Percentiles rank a stretch among this genome's conserved stretches.
phyloP scores from a whole-genome alignment of 306 rosid species.

The Glycyrrhiza uralensis region DNA sequence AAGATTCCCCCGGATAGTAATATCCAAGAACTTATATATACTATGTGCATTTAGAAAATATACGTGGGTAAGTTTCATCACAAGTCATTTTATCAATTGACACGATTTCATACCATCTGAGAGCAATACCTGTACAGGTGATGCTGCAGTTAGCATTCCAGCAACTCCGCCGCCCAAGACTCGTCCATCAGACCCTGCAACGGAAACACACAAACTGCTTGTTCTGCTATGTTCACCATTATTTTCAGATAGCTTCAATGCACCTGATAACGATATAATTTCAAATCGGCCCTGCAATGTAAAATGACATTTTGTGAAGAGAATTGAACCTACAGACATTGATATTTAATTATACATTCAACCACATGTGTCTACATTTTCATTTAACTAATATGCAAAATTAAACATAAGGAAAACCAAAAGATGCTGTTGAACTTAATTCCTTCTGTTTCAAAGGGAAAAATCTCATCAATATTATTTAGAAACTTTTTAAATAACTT shows the following conservation, averaged over 20 bases:
- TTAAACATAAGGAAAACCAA: not conserved
- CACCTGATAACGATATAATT: constrained; percentile 77
- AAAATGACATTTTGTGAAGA: not conserved
- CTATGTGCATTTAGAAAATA: not conserved
- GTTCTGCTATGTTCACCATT: constrained; percentile 56
- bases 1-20: not conserved
- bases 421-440: not conserved
- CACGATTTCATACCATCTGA: not conserved
- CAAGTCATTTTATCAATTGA: not conserved
- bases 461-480: not conserved
- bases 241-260: constrained; percentile 57
- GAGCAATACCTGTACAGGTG: constrained; percentile 72
- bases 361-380: not conserved
- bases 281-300: constrained; percentile 71
- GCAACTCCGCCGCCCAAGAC: constrained; percentile 90
- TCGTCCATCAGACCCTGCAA: constrained; percentile 85
- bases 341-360: not conserved
- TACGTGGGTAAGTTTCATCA: not conserved
- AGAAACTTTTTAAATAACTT: not conserved
- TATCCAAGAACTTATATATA: not conserved
- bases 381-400: not conserved
- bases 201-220: constrained; percentile 57
- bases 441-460: not conserved
- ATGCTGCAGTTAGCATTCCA: constrained; percentile 73
- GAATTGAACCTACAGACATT: constrained; percentile 16